Evolutionary conservation across 2,329 filamentous ascomycete species (phyloP).

Genomic region (Plectosphaerella sp.): DNA sequence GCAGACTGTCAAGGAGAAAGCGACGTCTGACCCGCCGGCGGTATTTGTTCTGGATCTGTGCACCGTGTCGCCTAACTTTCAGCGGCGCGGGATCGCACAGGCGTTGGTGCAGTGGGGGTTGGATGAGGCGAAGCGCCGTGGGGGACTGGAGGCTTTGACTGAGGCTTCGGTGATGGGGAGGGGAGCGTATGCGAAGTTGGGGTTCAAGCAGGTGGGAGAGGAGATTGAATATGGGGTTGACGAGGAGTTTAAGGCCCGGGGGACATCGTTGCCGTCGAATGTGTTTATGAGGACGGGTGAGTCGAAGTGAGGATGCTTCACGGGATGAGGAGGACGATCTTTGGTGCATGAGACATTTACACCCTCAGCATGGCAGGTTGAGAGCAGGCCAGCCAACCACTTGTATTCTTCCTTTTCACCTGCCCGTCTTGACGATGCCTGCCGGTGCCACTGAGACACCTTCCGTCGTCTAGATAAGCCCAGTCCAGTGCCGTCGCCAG

Average conservation of each 20-base stretch:
- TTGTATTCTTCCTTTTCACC: too few species aligned
- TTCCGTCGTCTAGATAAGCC: too few species aligned
- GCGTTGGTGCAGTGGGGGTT: conserved; percentile 43
- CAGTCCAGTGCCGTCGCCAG: too few species aligned
- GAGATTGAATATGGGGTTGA: conserved; percentile 41
- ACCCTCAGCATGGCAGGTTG: too few species aligned
- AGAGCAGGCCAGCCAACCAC: too few species aligned
- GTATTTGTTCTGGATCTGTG: conserved; percentile 47
- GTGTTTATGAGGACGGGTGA: conserved; percentile 39
- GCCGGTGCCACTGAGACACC: too few species aligned
- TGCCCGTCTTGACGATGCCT: too few species aligned
- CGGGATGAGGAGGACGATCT: too few species aligned
- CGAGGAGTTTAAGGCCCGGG: conserved; percentile 27
- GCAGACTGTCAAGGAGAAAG: conserved; percentile 35
- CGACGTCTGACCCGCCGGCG: conserved; percentile 35
- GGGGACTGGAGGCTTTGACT: conserved; percentile 34
- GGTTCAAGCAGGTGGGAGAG: conserved; percentile 33
- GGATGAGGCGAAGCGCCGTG: conserved; percentile 32
- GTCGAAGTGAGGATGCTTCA: too few species aligned
- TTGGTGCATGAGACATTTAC: too few species aligned
- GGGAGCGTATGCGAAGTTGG: conserved; percentile 38
- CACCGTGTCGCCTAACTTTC: conserved; percentile 47
- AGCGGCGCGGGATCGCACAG: conserved; percentile 42
- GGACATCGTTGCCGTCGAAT: conserved; percentile 33
- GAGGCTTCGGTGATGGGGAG: conserved; percentile 47